A percentile compares a stretch with the other conserved stretches of the same genome.
phyloP scores from a whole-genome alignment of 768 basidiomycete genomes.

The Phanerochaete sordida region DNA sequence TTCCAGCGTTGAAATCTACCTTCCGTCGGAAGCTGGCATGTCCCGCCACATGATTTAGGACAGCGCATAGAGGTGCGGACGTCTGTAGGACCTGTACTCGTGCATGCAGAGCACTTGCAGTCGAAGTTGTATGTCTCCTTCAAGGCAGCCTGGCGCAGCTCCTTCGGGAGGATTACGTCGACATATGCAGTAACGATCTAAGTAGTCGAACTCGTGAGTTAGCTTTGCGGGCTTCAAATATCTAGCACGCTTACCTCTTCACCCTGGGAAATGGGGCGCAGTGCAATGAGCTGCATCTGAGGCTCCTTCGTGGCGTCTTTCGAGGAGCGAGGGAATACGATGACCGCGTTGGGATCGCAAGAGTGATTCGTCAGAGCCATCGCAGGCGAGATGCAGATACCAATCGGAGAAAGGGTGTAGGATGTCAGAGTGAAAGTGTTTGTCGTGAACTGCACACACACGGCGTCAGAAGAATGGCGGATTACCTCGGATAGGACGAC shows the following conservation, averaged over 20 bases:
- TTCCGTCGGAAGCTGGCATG: slow-evolving; percentile 57
- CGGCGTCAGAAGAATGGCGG: not conserved
- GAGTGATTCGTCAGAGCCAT: slow-evolving; percentile 86
- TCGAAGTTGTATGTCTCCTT: slow-evolving; percentile 74
- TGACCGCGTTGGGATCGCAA: slow-evolving; percentile 82
- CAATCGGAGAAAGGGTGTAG: slow-evolving; percentile 74
- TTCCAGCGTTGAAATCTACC: slow-evolving; percentile 34
- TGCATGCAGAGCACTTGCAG: slow-evolving; percentile 67
- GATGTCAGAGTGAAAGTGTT: slow-evolving; percentile 89
- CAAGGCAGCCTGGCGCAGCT: slow-evolving; percentile 52
- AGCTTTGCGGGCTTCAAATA: too few species aligned
- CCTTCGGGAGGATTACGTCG: slow-evolving; percentile 71
- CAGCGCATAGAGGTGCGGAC: slow-evolving; percentile 68
- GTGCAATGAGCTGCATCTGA: slow-evolving; percentile 66
- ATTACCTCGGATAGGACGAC: not conserved
- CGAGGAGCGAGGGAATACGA: slow-evolving; percentile 77
- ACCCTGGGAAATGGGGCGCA: slow-evolving; percentile 56
- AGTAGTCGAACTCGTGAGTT: too few species aligned
- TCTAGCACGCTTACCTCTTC: too few species aligned
- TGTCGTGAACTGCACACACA: slow-evolving; percentile 76
- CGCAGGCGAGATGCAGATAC: slow-evolving; percentile 77
- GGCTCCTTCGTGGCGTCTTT: slow-evolving; percentile 44
- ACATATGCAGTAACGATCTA: slow-evolving; percentile 84
- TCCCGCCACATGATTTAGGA: slow-evolving; percentile 63
- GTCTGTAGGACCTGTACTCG: slow-evolving; percentile 38